Percentiles rank a stretch among this genome's conserved stretches.
Conservation (phyloP, 2,329 filamentous ascomycete species). For the Aspergillus sp. region DNA sequence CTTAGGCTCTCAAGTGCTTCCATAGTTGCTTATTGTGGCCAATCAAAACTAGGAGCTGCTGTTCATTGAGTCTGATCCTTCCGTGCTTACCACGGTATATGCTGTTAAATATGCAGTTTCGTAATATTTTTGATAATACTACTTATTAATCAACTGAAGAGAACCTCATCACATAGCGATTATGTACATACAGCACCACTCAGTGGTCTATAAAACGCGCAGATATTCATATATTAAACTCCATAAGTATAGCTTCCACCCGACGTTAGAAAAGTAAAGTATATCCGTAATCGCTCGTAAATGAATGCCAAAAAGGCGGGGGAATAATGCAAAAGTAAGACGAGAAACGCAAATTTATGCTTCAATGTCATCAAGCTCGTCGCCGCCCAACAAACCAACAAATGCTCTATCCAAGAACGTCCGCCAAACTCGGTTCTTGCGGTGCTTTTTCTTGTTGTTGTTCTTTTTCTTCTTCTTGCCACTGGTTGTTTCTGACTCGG, state of each 20-base stretch:
- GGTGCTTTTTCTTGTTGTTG: constrained; percentile 23
- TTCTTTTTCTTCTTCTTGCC: constrained; percentile 18
- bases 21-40: no score
- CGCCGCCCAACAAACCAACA: constrained; percentile 67
- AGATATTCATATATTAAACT: not conserved
- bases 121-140: no score
- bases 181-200: not conserved
- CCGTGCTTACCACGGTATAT: no score
- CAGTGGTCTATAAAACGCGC: not conserved
- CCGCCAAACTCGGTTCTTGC: constrained; percentile 68
- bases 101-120: no score
- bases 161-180: not conserved
- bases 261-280: not conserved
- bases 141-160: no score
- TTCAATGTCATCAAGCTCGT: constrained; percentile 56
- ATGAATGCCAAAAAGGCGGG: not conserved
- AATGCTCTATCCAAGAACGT: constrained; percentile 78
- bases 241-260: not conserved
- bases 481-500: constrained; percentile 18
- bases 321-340: not conserved
- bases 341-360: constrained; percentile 5
- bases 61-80: no score
- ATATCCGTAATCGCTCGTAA: not conserved
- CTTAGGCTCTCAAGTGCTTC: no score
- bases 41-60: no score